These are phyloP conservation scores for Leccinum cinnamomeum DNA, from an alignment of 1,284 basidiomycete genomes.

Conservation along the genomic window DNA sequence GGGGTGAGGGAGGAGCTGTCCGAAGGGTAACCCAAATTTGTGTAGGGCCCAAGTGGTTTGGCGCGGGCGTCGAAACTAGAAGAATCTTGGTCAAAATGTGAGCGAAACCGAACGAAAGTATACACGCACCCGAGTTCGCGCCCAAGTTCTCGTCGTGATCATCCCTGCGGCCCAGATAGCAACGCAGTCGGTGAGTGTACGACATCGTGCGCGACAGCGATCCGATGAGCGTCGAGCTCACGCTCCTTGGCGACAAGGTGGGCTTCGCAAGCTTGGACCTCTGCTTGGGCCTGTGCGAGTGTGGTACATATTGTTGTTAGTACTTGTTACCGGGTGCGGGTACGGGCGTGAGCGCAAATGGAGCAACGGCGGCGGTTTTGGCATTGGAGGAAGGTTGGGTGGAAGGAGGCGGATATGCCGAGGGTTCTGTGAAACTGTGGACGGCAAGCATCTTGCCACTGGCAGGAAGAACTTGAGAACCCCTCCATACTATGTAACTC, in stretches of 20 bases:
- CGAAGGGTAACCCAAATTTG: background rate
- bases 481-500: too few relatives aligned
- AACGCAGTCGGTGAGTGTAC: constrained; percentile 65
- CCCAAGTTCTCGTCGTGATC: too few relatives aligned
- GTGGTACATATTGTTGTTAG: constrained; percentile 37
- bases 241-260: constrained; percentile 67
- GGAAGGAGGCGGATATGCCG: too few relatives aligned
- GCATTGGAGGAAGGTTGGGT: too few relatives aligned
- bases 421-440: too few relatives aligned
- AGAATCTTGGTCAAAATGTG: background rate
- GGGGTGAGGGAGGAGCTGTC: background rate
- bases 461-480: too few relatives aligned
- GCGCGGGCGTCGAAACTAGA: background rate
- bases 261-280: constrained; percentile 75
- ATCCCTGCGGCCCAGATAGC: constrained; percentile 48
- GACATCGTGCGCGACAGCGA: constrained; percentile 55
- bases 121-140: background rate
- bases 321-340: too few relatives aligned
- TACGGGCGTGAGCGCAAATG: too few relatives aligned
- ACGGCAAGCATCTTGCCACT: too few relatives aligned
- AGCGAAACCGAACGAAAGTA: background rate
- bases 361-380: too few relatives aligned
- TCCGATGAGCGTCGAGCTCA: constrained; percentile 54
- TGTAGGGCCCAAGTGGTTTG: background rate
- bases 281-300: constrained; percentile 63